Evolutionary conservation across 139 green algal genomes (phyloP).

Genomic region (Chlorella sp.): DNA sequence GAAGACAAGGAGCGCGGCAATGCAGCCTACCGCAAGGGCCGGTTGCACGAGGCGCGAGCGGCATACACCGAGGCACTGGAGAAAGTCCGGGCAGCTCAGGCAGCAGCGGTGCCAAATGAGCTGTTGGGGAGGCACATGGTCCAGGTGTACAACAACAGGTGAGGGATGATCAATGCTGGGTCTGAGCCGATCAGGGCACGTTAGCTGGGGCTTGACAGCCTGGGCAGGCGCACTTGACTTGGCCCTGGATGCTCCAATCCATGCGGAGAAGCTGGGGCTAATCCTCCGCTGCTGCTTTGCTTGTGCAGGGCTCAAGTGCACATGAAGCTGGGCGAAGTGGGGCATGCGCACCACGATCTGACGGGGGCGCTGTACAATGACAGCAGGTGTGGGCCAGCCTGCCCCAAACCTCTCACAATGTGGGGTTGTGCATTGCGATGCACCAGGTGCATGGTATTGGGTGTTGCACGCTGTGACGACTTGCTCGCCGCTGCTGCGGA

Average conservation of each 20-base stretch:
- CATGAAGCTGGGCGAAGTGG: neutral
- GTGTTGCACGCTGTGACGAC: too few relatives aligned
- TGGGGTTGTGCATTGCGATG: too few relatives aligned
- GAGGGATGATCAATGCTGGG: neutral
- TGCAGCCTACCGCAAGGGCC: neutral
- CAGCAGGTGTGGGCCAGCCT: neutral
- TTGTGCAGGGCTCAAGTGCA: neutral
- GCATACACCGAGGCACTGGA: neutral
- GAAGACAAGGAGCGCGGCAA: neutral
- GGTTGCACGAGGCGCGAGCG: neutral
- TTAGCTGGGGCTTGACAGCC: neutral
- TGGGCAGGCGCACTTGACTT: too few relatives aligned
- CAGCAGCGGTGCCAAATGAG: neutral
- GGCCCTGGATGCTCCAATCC: neutral
- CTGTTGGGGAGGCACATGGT: neutral
- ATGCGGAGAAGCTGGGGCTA: too few relatives aligned
- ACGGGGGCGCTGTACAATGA: neutral
- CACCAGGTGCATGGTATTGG: too few relatives aligned
- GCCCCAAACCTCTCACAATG: too few relatives aligned
- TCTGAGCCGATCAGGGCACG: neutral
- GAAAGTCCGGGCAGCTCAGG: neutral
- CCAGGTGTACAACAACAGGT: neutral
- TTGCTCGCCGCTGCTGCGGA: too few relatives aligned
- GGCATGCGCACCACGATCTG: neutral
- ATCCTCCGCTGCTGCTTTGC: neutral